Conservation (phyloP, 176 grass and related monocot genomes). For the Musa troglodytarum region DNA sequence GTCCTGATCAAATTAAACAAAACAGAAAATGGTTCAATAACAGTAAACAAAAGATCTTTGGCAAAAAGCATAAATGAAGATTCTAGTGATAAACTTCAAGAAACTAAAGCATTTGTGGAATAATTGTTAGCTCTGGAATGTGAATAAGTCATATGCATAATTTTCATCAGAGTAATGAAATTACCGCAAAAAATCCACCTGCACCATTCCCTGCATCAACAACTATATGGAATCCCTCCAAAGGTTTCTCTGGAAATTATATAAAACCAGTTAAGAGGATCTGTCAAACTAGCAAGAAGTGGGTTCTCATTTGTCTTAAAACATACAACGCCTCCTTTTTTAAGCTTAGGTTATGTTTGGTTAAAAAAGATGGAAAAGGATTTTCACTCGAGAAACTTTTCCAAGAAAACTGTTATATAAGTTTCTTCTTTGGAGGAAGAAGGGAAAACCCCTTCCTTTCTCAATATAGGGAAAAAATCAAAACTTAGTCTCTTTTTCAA, state of each 20-base stretch:
- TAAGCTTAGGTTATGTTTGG: neutral
- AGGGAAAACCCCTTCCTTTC: neutral
- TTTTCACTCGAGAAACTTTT: neutral
- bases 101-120: too few relatives aligned
- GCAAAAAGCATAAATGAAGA: neutral
- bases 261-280: conserved; percentile 13
- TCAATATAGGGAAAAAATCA: neutral
- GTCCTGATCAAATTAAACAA: too few relatives aligned
- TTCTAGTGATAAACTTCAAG: too few relatives aligned
- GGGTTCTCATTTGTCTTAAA: too few relatives aligned
- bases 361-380: neutral
- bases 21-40: too few relatives aligned
- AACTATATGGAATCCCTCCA: conserved; percentile 86
- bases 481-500: too few relatives aligned
- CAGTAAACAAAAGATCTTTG: neutral
- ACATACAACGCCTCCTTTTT: neutral
- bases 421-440: neutral
- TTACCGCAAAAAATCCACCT: conserved; percentile 97
- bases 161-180: conserved; percentile 3
- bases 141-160: neutral
- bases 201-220: conserved; percentile 95
- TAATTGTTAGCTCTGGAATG: too few relatives aligned
- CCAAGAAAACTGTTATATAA: neutral
- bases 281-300: neutral
- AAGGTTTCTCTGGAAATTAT: conserved; percentile 61